A percentile compares a stretch with the other conserved stretches of the same genome.
Evolutionary conservation across 345 rosid genomes (phyloP).

Genomic region (Eucalyptus erythrocorys): DNA sequence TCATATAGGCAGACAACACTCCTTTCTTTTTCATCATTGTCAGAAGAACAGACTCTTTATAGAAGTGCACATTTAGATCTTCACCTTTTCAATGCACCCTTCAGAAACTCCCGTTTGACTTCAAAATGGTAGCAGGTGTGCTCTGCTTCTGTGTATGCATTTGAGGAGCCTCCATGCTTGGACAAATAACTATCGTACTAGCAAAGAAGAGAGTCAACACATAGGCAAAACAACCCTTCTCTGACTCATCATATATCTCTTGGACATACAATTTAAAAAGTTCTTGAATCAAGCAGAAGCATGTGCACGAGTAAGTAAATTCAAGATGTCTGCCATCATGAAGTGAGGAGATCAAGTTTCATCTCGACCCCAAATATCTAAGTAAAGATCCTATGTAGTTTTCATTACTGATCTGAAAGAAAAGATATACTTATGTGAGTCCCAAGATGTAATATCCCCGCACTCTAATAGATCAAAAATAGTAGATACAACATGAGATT

Average conservation of each 20-base stretch:
- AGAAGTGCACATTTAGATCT: neutral
- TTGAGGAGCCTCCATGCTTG: slow-evolving; percentile 96
- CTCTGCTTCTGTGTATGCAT: slow-evolving; percentile 93
- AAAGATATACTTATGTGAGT: neutral
- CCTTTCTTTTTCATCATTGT: neutral
- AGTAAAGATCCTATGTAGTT: neutral
- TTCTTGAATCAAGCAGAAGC: neutral
- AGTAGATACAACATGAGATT: neutral
- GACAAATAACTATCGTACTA: slow-evolving; percentile 99
- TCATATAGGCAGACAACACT: neutral
- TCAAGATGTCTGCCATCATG: neutral
- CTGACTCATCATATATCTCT: neutral
- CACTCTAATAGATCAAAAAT: neutral
- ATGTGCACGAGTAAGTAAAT: neutral
- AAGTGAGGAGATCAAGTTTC: neutral
- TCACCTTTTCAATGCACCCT: slow-evolving; percentile 86
- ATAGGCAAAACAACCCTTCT: neutral
- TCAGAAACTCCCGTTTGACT: slow-evolving; percentile 79
- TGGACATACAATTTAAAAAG: neutral
- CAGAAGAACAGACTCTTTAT: neutral
- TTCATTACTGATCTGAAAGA: neutral
- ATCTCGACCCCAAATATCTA: neutral
- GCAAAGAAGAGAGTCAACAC: slow-evolving; percentile 41
- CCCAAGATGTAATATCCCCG: neutral
- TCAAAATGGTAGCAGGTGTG: slow-evolving; percentile 98